Conservation (phyloP, 495 filamentous ascomycete species). For the Aspergillus baeticus region DNA sequence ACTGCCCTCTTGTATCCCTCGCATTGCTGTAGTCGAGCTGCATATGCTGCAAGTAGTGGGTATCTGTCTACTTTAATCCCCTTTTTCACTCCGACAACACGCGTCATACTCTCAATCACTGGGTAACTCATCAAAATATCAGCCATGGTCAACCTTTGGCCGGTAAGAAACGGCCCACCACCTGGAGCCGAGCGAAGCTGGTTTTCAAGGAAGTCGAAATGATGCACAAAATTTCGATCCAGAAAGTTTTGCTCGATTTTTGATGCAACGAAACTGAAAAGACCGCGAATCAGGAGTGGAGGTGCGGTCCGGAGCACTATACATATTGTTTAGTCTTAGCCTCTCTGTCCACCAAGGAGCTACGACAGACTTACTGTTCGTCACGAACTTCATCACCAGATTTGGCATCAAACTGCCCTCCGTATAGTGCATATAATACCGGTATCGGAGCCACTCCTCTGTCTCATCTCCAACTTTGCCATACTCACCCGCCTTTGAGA, state of each 20-base stretch:
- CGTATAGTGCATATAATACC: constrained; percentile 74
- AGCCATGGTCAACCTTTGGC: constrained; percentile 65
- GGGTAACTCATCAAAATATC: constrained; percentile 78
- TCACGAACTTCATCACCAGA: constrained; percentile 54
- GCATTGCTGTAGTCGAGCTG: no score
- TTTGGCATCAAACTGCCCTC: constrained; percentile 76
- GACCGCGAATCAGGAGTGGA: no score
- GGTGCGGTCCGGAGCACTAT: no score
- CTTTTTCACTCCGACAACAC: no score
- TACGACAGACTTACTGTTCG: constrained; percentile 44
- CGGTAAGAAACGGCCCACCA: constrained; percentile 50
- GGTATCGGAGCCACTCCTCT: constrained; percentile 69
- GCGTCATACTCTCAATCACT: constrained; percentile 33
- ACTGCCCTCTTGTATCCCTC: no score
- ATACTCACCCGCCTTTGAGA: constrained; percentile 35
- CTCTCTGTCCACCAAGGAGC: no score
- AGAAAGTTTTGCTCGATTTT: constrained; percentile 60
- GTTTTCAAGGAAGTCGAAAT: constrained; percentile 68
- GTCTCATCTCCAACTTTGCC: constrained; percentile 64
- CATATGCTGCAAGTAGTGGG: no score
- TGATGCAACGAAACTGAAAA: constrained; percentile 53
- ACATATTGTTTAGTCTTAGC: no score
- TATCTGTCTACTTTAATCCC: no score
- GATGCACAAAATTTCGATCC: constrained; percentile 56
- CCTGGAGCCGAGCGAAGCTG: constrained; percentile 59